phyloP scores from a whole-genome alignment of 2,329 filamentous ascomycete species.

The Colletotrichum sp. region DNA sequence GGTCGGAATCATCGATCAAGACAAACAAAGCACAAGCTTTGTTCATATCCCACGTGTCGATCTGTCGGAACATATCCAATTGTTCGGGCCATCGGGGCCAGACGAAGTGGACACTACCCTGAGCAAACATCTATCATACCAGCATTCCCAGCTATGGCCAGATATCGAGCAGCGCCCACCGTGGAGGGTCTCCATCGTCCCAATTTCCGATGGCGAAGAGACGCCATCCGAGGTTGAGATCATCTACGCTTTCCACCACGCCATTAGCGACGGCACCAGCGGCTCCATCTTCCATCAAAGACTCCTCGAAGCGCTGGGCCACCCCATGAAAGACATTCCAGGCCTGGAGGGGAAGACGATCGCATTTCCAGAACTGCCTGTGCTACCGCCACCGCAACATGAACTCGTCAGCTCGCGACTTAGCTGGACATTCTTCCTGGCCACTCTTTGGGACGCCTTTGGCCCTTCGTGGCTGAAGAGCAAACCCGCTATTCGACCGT shows the following conservation, averaged over 20 bases:
- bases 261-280: constrained; percentile 56
- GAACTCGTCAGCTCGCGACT: constrained; percentile 42
- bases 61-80: constrained; percentile 47
- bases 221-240: constrained; percentile 39
- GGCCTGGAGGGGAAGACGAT: constrained; percentile 25
- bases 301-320: constrained; percentile 47
- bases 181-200: constrained; percentile 49
- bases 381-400: constrained; percentile 45
- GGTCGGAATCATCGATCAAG: constrained; percentile 51
- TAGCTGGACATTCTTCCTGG: constrained; percentile 44
- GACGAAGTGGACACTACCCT: constrained; percentile 25
- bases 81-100: constrained; percentile 24
- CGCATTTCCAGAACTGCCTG: constrained; percentile 30
- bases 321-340: not conserved
- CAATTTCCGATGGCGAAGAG: not conserved
- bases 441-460: constrained; percentile 43
- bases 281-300: constrained; percentile 53
- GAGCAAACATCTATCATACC: constrained; percentile 37
- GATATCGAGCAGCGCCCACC: constrained; percentile 44
- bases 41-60: constrained; percentile 47
- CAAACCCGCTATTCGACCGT: constrained; percentile 29
- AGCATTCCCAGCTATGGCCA: constrained; percentile 46
- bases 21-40: constrained; percentile 47
- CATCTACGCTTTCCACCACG: constrained; percentile 57
- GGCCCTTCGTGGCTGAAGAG: constrained; percentile 42